phyloP scores from a whole-genome alignment of 129 eudicot species.

The Artemisia annua region DNA sequence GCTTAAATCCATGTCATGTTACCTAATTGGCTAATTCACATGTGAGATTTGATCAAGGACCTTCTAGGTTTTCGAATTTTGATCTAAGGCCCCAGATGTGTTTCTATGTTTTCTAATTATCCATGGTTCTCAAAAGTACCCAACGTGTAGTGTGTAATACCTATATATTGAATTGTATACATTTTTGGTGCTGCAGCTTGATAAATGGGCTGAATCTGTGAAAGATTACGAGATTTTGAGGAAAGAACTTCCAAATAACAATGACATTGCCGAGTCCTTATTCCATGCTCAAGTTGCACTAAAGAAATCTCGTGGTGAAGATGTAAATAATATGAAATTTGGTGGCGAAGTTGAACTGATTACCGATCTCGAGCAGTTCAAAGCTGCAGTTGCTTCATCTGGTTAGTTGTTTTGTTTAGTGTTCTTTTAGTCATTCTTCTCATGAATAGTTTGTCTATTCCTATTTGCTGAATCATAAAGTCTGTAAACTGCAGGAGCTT shows the following conservation, averaged over 20 bases:
- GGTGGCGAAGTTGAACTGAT: slow-evolving; percentile 80
- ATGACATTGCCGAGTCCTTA: slow-evolving; percentile 70
- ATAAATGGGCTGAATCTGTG: slow-evolving; percentile 38
- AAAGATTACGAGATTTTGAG: slow-evolving; percentile 44
- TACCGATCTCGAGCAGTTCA: slow-evolving; percentile 29
- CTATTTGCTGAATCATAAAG: slow-evolving; percentile 8
- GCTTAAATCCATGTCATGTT: too few species aligned
- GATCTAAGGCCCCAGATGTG: too few species aligned
- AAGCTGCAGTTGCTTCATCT: slow-evolving; percentile 46
- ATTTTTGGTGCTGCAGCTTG: slow-evolving; percentile 26
- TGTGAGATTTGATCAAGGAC: too few species aligned
- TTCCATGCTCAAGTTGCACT: slow-evolving; percentile 84
- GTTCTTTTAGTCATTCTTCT: neutral
- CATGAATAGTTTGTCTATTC: neutral
- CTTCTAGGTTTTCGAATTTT: too few species aligned
- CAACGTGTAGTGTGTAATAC: neutral
- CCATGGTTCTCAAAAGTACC: too few species aligned
- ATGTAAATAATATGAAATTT: slow-evolving; percentile 70
- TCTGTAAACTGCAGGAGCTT: slow-evolving; percentile 53
- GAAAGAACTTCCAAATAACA: slow-evolving; percentile 63
- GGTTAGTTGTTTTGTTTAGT: slow-evolving; percentile 22
- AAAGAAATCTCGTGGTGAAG: slow-evolving; percentile 82
- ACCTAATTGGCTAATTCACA: too few species aligned
- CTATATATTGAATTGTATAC: neutral
- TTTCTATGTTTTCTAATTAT: too few species aligned